A percentile compares a stretch with the other conserved stretches of the same genome.
phyloP scores from a whole-genome alignment of 805 yeast genomes.

The Martiniozyma abietophila region DNA sequence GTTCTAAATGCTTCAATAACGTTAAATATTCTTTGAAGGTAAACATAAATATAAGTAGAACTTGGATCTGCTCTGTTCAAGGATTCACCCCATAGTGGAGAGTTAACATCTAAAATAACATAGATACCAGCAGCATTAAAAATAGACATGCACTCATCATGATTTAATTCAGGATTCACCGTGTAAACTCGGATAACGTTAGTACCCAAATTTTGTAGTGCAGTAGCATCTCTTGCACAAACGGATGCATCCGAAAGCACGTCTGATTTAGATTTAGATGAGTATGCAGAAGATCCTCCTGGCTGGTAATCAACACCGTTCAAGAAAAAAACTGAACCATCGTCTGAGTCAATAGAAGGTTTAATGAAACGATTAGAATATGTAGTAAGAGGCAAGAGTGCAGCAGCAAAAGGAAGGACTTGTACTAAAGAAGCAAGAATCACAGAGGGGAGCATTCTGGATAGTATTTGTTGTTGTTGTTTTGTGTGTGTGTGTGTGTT shows the following conservation, averaged over 20 bases:
- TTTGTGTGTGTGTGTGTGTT: neutral
- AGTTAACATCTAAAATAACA: slow-evolving; percentile 75
- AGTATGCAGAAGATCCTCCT: slow-evolving; percentile 73
- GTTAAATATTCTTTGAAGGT: slow-evolving; percentile 72
- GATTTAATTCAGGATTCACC: slow-evolving; percentile 73
- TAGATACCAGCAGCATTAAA: slow-evolving; percentile 89
- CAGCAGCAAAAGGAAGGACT: slow-evolving; percentile 20
- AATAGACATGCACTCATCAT: slow-evolving; percentile 86
- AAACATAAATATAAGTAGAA: slow-evolving; percentile 59
- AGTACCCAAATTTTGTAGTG: slow-evolving; percentile 65
- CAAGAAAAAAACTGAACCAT: slow-evolving; percentile 61
- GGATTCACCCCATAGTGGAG: slow-evolving; percentile 58
- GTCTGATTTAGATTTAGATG: slow-evolving; percentile 34
- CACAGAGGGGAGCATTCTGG: slow-evolving; percentile 3
- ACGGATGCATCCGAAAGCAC: slow-evolving; percentile 59
- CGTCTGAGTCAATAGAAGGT: slow-evolving; percentile 30
- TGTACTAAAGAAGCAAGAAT: slow-evolving; percentile 9
- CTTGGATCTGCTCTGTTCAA: slow-evolving; percentile 64
- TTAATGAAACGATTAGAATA: slow-evolving; percentile 51
- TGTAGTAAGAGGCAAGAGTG: slow-evolving; percentile 48
- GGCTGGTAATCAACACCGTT: slow-evolving; percentile 91
- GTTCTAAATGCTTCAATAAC: slow-evolving; percentile 76
- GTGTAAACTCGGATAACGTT: slow-evolving; percentile 83
- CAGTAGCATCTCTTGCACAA: slow-evolving; percentile 75
- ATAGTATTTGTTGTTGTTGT: neutral